Conservation (phyloP, 2,329 filamentous ascomycete genomes). For the Colletotrichum sidae region DNA sequence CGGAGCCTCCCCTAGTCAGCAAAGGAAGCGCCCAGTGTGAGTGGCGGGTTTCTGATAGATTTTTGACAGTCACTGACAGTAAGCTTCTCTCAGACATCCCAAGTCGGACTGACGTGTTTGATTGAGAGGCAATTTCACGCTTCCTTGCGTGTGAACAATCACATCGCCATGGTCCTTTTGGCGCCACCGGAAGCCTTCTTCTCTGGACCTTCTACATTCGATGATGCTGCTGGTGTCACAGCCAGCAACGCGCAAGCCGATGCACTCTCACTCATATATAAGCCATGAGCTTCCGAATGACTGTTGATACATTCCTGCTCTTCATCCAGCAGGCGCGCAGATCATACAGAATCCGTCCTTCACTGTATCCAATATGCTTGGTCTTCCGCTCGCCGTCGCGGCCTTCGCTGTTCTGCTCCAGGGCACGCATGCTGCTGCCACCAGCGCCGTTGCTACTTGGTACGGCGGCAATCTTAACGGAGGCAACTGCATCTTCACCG, state of each 20-base stretch:
- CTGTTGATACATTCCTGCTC: not conserved
- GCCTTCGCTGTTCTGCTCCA: conserved; percentile 26
- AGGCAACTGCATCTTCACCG: conserved; percentile 25
- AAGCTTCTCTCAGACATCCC: not conserved
- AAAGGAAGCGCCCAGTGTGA: conserved; percentile 3
- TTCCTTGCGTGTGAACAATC: not conserved
- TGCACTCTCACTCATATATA: not conserved
- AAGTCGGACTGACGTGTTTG: conserved; percentile 10
- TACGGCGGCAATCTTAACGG: conserved; percentile 28
- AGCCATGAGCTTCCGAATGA: not conserved
- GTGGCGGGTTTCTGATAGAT: conserved; percentile 34
- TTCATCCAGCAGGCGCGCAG: not conserved
- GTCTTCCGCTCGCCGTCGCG: conserved; percentile 3
- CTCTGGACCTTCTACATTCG: too few relatives aligned
- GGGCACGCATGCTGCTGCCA: conserved; percentile 20
- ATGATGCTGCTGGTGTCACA: too few relatives aligned
- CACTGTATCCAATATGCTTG: conserved; percentile 10
- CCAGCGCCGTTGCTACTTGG: conserved; percentile 26
- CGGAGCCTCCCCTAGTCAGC: conserved; percentile 5
- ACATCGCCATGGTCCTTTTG: too few relatives aligned
- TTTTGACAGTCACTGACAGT: not conserved
- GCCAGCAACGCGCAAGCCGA: too few relatives aligned
- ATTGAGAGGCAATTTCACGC: not conserved
- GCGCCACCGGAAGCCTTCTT: too few relatives aligned
- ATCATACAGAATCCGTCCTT: not conserved